Base-by-base conservation (phyloP, 176 grass and related monocot genomes). In the Triticum dicoccoides region DNA sequence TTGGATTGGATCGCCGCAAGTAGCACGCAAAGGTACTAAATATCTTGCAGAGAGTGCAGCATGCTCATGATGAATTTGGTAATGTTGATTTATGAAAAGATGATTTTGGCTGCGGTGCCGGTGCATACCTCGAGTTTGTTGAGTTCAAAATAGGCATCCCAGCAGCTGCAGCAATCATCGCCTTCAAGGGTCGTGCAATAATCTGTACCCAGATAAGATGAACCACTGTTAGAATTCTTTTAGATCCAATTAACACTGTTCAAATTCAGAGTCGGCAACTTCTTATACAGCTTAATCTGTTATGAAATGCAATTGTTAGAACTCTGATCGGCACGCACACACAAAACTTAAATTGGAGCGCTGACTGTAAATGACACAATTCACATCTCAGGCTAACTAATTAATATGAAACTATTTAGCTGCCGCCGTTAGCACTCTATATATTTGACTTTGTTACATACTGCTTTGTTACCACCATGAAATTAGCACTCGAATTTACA, bases 101-200 rank as follows among this genome's bases (percentile, higher is more conserved):
- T 63, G 9, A 12, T 73, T 41, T 64, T 23, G 34, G 44, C 11
- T 14, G 64, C 12, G 13, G 65, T 8, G 63, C 78, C 17, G 13
- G 65, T 8, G 63, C 78, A 51, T 82, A 96, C 97, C 87, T 96
- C 87, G 18, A 98, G 90, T 73, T 98, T 65, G 86, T 94, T 87
- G 11, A 96, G 79, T 82, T 96, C 97, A 88, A 96, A 96, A 49
- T 96, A 96, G 23, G 97, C 97, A 67, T 90, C 88, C 97, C 97
- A 98, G 81, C 94, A 98, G 85, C 90, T 94, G 81, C 91, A 96
- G 30, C 89, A 92, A 41, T 92, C 90, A 9, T 98, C 97, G 3
- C 97, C 93, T 75, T 98, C 97, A 8, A 87, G 63, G 49, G 92
- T 88, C 24, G 88, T 88, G 87, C 97, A 96, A 78, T 96, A 94